These are phyloP conservation scores for Rusavskia elegans DNA, from an alignment of 495 filamentous ascomycete genomes.

Conservation along the genomic window DNA sequence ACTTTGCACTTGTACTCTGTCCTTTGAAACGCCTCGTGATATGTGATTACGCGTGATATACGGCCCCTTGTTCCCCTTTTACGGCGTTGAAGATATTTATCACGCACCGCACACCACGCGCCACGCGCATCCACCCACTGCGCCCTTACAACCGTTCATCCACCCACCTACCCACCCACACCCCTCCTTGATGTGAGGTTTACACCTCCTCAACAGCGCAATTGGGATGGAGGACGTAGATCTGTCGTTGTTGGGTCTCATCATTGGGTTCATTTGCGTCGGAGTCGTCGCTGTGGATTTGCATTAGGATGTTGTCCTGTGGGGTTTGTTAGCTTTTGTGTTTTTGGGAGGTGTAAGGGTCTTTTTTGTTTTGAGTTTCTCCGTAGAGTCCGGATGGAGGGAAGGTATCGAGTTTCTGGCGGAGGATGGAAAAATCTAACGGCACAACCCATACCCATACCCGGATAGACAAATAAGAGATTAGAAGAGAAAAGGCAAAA, in stretches of 20 bases:
- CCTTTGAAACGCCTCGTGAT: too few relatives aligned
- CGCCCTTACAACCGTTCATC: neutral
- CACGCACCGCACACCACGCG: too few relatives aligned
- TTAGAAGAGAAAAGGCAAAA: neutral
- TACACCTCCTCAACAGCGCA: conserved; percentile 61
- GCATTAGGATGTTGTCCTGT: conserved; percentile 92
- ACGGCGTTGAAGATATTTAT: too few relatives aligned
- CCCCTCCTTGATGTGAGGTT: neutral
- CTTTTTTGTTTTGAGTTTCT: too few relatives aligned
- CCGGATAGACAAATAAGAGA: too few relatives aligned
- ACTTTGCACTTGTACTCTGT: too few relatives aligned
- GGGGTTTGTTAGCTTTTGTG: conserved; percentile 9
- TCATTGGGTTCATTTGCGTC: conserved; percentile 35
- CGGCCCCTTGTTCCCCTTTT: too few relatives aligned
- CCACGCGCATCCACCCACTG: too few relatives aligned
- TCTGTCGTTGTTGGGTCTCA: conserved; percentile 32
- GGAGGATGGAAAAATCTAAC: too few relatives aligned
- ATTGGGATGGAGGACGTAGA: conserved; percentile 93
- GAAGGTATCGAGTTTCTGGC: neutral
- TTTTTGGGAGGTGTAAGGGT: neutral
- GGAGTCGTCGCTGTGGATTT: conserved; percentile 66
- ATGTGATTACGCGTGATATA: too few relatives aligned
- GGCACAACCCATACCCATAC: too few relatives aligned
- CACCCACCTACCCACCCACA: neutral
- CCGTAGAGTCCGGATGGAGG: too few relatives aligned